Conservation (phyloP, 2,329 filamentous ascomycete species). For the Fusarium beomiforme region DNA sequence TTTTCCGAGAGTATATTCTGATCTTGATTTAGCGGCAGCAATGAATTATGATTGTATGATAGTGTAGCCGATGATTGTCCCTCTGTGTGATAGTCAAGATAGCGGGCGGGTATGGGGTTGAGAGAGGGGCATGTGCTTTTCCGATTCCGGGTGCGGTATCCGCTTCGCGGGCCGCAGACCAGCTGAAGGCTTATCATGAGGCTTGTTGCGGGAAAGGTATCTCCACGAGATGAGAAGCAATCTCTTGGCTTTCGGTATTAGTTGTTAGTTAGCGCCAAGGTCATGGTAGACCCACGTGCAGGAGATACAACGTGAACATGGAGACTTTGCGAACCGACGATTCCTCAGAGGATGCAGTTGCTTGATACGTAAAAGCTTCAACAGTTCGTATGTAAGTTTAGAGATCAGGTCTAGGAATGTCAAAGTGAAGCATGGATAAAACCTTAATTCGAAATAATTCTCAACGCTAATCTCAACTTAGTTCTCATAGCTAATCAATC, state of each 20-base stretch:
- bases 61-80: neutral
- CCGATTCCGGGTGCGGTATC: neutral
- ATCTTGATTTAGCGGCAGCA: neutral
- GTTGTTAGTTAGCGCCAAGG: neutral
- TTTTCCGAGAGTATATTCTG: constrained; percentile 26
- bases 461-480: neutral
- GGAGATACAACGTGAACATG: neutral
- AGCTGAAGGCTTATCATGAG: neutral
- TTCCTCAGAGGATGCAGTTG: neutral
- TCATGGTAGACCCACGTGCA: too few species aligned
- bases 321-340: too few species aligned
- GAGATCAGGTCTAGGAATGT: too few species aligned
- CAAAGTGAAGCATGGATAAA: too few species aligned
- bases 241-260: neutral
- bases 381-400: too few species aligned
- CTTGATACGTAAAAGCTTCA: too few species aligned
- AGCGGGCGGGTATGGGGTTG: neutral
- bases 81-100: neutral
- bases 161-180: neutral
- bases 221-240: too few species aligned
- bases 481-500: constrained; percentile 48
- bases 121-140: too few species aligned
- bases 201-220: neutral
- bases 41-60: neutral
- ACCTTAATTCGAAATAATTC: neutral